phyloP scores from a whole-genome alignment of 208 protist genomes.

The Angomonas deanei region DNA sequence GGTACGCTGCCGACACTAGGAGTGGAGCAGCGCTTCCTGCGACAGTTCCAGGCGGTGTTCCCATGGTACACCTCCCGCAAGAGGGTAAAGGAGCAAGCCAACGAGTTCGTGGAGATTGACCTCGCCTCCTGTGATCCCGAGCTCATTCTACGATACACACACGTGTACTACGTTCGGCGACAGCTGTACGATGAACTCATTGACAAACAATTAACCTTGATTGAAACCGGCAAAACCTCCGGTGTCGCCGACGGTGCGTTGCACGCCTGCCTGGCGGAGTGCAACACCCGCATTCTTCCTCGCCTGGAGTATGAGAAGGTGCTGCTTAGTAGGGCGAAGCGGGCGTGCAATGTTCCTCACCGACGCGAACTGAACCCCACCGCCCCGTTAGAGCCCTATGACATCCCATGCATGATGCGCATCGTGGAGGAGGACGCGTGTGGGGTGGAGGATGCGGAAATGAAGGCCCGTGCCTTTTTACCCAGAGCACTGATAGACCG shows the following conservation, averaged over 20 bases:
- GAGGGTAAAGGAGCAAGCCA: slow-evolving; percentile 85
- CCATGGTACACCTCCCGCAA: slow-evolving; percentile 82
- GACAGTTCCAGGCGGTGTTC: slow-evolving; percentile 76
- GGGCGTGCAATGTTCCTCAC: slow-evolving; percentile 33
- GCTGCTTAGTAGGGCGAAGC: slow-evolving; percentile 53
- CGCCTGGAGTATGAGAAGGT: slow-evolving; percentile 60
- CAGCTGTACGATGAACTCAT: slow-evolving; percentile 74
- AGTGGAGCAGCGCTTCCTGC: slow-evolving; percentile 72
- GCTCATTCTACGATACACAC: slow-evolving; percentile 78
- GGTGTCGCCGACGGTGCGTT: slow-evolving; percentile 52
- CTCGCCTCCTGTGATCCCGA: slow-evolving; percentile 78
- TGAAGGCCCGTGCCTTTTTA: slow-evolving; percentile 69
- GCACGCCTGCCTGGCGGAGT: slow-evolving; percentile 45
- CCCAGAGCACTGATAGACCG: slow-evolving; percentile 50
- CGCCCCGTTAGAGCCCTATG: slow-evolving; percentile 62
- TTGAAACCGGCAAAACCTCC: slow-evolving; percentile 71
- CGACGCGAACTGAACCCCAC: slow-evolving; percentile 69
- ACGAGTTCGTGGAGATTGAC: slow-evolving; percentile 86
- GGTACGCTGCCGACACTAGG: slow-evolving; percentile 61
- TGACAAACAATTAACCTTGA: slow-evolving; percentile 68
- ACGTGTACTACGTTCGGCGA: slow-evolving; percentile 79
- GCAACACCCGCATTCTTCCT: slow-evolving; percentile 35
- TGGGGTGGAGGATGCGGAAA: slow-evolving; percentile 65
- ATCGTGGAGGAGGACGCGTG: slow-evolving; percentile 68
- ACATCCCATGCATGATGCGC: slow-evolving; percentile 89